These are phyloP conservation scores for Nicotiana attenuata DNA, from an alignment of 257 asterid genomes.

Conservation along the genomic window DNA sequence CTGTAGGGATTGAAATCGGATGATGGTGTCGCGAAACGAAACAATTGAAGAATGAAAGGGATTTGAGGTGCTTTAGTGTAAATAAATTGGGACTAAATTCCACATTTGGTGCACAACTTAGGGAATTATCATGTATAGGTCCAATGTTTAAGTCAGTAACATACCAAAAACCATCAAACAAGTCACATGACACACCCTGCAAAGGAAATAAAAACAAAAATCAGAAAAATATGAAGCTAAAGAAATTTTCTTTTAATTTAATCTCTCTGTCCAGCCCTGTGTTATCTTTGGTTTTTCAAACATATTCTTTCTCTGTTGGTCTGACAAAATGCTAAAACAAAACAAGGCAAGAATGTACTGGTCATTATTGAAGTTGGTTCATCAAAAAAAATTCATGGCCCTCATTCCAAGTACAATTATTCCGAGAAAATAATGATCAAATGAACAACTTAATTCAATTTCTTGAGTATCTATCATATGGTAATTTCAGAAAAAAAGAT, in stretches of 20 bases:
- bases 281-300: background rate
- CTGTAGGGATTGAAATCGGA: constrained; percentile 46
- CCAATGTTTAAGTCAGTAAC: constrained; percentile 78
- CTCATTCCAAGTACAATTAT: background rate
- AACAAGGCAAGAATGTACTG: background rate
- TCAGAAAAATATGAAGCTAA: background rate
- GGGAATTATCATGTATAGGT: constrained; percentile 82
- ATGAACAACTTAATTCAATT: background rate
- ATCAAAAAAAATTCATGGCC: background rate
- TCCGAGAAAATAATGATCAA: background rate
- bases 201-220: constrained; percentile 6
- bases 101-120: constrained; percentile 53
- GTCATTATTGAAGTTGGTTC: constrained; percentile 3
- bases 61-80: constrained; percentile 51
- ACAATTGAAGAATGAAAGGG: constrained; percentile 75
- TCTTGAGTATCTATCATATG: background rate
- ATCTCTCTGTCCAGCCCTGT: background rate
- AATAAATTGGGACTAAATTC: constrained; percentile 51
- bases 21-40: constrained; percentile 31
- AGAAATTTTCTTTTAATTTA: background rate
- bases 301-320: background rate
- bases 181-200: constrained; percentile 96
- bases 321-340: background rate
- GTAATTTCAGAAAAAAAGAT: too few relatives aligned
- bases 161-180: constrained; percentile 78